A percentile compares a stretch with the other conserved stretches of the same genome.
Evolutionary conservation across 1,139 yeast genomes (phyloP).

Genomic region (Scheffersomyces titani): DNA sequence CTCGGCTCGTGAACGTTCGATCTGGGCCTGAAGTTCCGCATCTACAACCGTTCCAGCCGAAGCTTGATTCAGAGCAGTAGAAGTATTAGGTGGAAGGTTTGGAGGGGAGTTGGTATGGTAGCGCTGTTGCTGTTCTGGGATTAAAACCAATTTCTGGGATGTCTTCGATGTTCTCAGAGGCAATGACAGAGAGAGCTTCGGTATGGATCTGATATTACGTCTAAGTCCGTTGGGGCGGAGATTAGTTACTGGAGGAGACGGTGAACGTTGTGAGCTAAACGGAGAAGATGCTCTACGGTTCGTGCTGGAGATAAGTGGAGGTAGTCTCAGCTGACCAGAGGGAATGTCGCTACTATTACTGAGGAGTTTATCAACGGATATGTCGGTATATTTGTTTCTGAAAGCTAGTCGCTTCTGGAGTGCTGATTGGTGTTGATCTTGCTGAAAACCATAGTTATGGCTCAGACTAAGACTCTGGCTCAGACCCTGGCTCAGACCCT

Average conservation of each 20-base stretch:
- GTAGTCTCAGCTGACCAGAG: conserved; percentile 63
- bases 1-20: conserved; percentile 66
- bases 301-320: conserved; percentile 26
- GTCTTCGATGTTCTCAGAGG: conserved; percentile 88
- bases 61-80: conserved; percentile 2
- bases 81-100: conserved; percentile 15
- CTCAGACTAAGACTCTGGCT: not conserved
- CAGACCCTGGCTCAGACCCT: conserved; percentile 9
- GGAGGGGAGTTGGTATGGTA: conserved; percentile 10
- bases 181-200: conserved; percentile 64
- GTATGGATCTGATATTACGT: conserved; percentile 41
- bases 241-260: conserved; percentile 8
- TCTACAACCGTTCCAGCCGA: conserved; percentile 1
- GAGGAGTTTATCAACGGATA: conserved; percentile 69
- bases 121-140: conserved; percentile 61
- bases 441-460: conserved; percentile 12
- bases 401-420: conserved; percentile 29
- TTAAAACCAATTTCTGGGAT: conserved; percentile 80
- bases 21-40: conserved; percentile 32
- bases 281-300: conserved; percentile 12
- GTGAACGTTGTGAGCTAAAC: conserved; percentile 6
- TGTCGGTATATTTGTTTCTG: conserved; percentile 60
- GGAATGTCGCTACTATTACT: conserved; percentile 85
- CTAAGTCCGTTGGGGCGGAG: conserved; percentile 11
- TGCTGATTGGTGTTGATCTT: conserved; percentile 20